Evolutionary conservation across 139 green algal species (phyloP).

Genomic region (Coelastrella sp.): DNA sequence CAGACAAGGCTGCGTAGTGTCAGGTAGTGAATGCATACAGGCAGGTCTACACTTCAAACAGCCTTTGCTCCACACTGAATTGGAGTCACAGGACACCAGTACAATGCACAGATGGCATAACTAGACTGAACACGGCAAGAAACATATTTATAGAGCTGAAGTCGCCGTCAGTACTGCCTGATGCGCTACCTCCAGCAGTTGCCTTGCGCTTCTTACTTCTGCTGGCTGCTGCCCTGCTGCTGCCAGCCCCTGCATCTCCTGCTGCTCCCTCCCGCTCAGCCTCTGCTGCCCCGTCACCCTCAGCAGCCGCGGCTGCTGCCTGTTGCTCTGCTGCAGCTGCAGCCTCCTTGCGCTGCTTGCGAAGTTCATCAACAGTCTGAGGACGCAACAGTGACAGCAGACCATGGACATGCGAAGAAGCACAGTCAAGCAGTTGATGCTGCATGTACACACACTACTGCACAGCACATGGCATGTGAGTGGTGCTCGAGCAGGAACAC

Average conservation of each 20-base stretch:
- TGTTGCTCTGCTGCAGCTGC: not conserved
- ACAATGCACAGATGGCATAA: not conserved
- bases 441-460: not conserved
- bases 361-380: conserved; percentile 28
- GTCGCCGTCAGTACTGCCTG: not conserved
- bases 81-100: no score
- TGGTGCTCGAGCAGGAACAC: no score
- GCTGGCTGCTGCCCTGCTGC: conserved; percentile 2
- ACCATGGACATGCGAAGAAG: not conserved
- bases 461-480: not conserved
- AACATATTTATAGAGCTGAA: not conserved
- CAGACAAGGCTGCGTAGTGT: not conserved
- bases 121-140: not conserved
- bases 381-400: not conserved
- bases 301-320: not conserved
- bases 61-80: no score
- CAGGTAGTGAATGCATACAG: not conserved
- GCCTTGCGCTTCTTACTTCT: conserved; percentile 5
- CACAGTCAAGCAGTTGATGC: not conserved
- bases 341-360: conserved; percentile 2
- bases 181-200: not conserved
- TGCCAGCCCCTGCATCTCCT: not conserved
- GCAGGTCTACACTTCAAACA: no score
- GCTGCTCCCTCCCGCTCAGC: not conserved
- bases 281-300: not conserved